phyloP scores from a whole-genome alignment of 2,329 filamentous ascomycete species.

The Trichoderma breve region DNA sequence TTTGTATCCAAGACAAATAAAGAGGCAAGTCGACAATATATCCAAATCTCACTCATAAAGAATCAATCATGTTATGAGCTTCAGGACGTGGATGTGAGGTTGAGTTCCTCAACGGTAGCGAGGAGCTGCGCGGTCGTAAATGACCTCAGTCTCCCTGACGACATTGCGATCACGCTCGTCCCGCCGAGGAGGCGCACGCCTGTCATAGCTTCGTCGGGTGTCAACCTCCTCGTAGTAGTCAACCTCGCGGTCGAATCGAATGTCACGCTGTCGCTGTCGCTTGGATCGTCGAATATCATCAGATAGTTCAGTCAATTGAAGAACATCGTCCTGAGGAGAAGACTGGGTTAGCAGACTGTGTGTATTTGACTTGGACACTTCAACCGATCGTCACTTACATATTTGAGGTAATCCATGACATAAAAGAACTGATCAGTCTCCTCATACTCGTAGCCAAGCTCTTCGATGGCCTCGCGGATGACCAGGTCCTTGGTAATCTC shows the following conservation, averaged over 20 bases:
- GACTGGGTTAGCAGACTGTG: constrained; percentile 32
- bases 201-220: constrained; percentile 32
- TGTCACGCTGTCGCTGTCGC: constrained; percentile 51
- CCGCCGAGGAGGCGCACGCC: constrained; percentile 35
- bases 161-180: constrained; percentile 58
- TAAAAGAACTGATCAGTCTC: constrained; percentile 90
- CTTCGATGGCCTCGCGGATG: constrained; percentile 79
- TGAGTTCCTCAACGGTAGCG: constrained; percentile 26
- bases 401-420: constrained; percentile 82
- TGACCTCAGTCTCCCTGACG: constrained; percentile 64
- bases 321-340: constrained; percentile 73
- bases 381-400: constrained; percentile 59
- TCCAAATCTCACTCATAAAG: not conserved
- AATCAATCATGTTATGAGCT: not conserved
- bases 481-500: constrained; percentile 95
- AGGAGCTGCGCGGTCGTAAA: constrained; percentile 51
- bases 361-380: not conserved
- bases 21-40: not conserved
- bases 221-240: constrained; percentile 53
- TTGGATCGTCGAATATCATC: constrained; percentile 72
- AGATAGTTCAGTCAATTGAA: constrained; percentile 77
- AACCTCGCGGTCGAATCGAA: constrained; percentile 62
- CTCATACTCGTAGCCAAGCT: constrained; percentile 82
- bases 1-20: not conserved
- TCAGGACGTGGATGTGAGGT: not conserved